Evolutionary conservation across 108 stramenopile genomes (phyloP).

Genomic region (Skeletonema tropicum): DNA sequence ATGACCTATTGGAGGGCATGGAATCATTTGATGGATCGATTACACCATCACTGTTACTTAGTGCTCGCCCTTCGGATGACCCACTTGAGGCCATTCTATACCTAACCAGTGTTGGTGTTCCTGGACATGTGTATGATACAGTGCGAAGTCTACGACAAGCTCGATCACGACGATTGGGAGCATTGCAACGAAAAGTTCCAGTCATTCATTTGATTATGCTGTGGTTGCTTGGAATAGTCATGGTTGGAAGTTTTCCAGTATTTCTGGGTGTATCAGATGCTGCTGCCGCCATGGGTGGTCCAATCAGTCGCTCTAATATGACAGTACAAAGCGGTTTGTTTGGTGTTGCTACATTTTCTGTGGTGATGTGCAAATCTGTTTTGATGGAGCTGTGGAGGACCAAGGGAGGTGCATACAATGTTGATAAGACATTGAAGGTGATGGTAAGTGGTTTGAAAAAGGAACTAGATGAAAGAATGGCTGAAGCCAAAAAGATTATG

Average conservation of each 20-base stretch:
- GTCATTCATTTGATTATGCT: constrained; percentile 68
- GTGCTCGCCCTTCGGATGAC: constrained; percentile 79
- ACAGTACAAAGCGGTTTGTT: constrained; percentile 59
- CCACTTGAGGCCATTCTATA: constrained; percentile 86
- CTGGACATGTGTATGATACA: constrained; percentile 81
- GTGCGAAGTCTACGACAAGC: constrained; percentile 81
- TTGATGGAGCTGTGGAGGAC: constrained; percentile 73
- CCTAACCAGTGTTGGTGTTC: constrained; percentile 86
- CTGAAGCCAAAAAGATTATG: constrained; percentile 54
- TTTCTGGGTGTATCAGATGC: constrained; percentile 73
- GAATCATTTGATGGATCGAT: constrained; percentile 20
- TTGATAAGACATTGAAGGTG: constrained; percentile 65
- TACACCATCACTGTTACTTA: constrained; percentile 69
- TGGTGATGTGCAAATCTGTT: constrained; percentile 68
- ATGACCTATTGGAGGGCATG: constrained; percentile 63
- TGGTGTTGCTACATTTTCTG: constrained; percentile 61
- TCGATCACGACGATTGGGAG: constrained; percentile 73
- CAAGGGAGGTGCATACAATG: constrained; percentile 83
- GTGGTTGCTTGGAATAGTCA: constrained; percentile 66
- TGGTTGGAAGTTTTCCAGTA: constrained; percentile 75
- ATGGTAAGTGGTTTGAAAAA: constrained; percentile 83
- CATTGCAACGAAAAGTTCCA: constrained; percentile 85
- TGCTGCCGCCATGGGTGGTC: constrained; percentile 57
- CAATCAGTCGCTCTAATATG: constrained; percentile 26
- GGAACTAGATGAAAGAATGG: constrained; percentile 67